Base-by-base conservation (phyloP, 2,329 filamentous ascomycete species). In the Ceratocystiopsis brevicomis region DNA sequence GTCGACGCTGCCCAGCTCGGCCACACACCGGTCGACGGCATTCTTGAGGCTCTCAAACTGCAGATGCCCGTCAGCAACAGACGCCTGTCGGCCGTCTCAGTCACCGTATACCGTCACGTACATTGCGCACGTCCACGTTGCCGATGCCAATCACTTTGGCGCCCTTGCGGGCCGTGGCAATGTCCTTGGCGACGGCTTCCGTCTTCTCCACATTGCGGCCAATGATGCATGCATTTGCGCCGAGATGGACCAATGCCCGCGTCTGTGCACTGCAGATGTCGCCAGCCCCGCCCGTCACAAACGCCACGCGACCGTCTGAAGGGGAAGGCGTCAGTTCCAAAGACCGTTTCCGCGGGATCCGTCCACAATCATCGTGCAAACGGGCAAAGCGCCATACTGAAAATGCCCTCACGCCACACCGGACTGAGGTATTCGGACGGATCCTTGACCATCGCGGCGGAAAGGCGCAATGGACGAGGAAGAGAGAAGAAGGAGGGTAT, bases 211-310 rank as follows among this genome's bases (percentile, higher is more conserved):
- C 73, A 58, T 84, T 94, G 52, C 90, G 80, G 37, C 90, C 90
- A 45, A 96, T 73, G 55, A 98, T 96, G 61, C 83, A 93, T 41
- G 90, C 90, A 53, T 96, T 80, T 38, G 86, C 88, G 43, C 90
- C 90, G 9, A 98, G 76, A 49, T 87, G 73, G 19, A 98, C 86
- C 47, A 98, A 67, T 4, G 90, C 90, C 50, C 86, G 75, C 32
- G 93, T 90, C 65, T 96, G 90, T 44, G 83, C 86, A 53, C 81
- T 90, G 66, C 90, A 95, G 56, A 98, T 96, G 21, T 81, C 80
- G 44, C 90, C 88, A 6, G 86, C 86, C 42, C 90, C 90, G 46
- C 90, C 90, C 4, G 90, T 98, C 55, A 92, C 92, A 62, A 96
- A 94, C 52, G 88, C 74, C 38, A 96, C 87, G 55, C 90, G 88